Conservation (phyloP, 495 filamentous ascomycete genomes). For the Penicillium parvum region DNA sequence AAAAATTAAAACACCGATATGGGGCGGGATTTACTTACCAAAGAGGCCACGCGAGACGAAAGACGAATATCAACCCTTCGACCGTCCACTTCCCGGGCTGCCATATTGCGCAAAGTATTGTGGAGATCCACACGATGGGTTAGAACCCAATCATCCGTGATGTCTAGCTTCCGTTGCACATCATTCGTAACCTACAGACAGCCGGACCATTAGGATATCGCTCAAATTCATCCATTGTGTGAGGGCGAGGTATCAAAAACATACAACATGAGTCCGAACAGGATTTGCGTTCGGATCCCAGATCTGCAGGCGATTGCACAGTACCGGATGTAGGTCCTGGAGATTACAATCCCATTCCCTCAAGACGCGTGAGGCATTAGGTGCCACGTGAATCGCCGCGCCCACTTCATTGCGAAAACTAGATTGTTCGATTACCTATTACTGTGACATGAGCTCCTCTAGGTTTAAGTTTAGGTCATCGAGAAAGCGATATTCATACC, state of each 20-base stretch:
- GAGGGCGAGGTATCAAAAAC: background rate
- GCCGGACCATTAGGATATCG: too few relatives aligned
- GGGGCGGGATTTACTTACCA: too few relatives aligned
- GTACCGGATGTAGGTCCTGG: constrained; percentile 22
- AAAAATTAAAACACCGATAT: background rate
- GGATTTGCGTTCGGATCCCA: constrained; percentile 8
- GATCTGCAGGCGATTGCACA: constrained; percentile 10
- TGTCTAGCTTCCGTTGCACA: constrained; percentile 8
- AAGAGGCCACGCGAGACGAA: constrained; percentile 21
- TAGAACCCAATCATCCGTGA: constrained; percentile 24
- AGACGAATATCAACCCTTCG: constrained; percentile 33
- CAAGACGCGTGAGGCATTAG: constrained; percentile 47
- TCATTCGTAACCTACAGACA: constrained; percentile 16
- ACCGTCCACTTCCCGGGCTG: constrained; percentile 24
- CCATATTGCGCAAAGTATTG: constrained; percentile 36
- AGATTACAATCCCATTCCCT: constrained; percentile 42
- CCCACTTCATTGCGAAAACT: constrained; percentile 49
- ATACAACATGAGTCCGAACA: constrained; percentile 9
- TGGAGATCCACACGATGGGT: constrained; percentile 52
- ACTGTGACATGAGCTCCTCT: background rate
- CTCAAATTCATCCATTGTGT: background rate
- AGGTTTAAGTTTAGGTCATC: background rate
- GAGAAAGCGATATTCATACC: constrained; percentile 18
- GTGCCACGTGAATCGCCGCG: constrained; percentile 48
- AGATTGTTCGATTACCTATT: constrained; percentile 45